A percentile compares a stretch with the other conserved stretches of the same genome.
These are phyloP conservation scores for Acarospora socialis DNA, from an alignment of 2,329 filamentous ascomycete genomes.

Conservation along the genomic window DNA sequence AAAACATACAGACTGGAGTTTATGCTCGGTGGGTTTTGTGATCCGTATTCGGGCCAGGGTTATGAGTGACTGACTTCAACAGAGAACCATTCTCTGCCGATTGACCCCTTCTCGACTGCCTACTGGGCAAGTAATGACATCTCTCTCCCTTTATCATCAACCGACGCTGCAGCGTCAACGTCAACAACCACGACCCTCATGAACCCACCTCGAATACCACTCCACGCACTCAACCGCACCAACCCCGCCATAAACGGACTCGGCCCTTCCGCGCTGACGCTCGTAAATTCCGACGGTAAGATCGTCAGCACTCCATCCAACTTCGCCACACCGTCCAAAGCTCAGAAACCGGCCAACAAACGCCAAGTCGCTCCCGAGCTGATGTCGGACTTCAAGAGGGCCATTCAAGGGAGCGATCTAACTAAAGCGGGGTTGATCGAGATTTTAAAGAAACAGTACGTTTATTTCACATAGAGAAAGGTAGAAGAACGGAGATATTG, in stretches of 20 bases:
- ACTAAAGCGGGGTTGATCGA: conserved; percentile 64
- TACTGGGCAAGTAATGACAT: conserved; percentile 52
- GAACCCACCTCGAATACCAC: conserved; percentile 23
- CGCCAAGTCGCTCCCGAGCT: conserved; percentile 43
- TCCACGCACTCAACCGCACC: conserved; percentile 17
- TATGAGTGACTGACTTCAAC: conserved; percentile 12
- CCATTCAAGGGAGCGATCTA: conserved; percentile 55
- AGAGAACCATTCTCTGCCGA: conserved; percentile 28
- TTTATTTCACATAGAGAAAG: not conserved
- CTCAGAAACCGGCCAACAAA: conserved; percentile 13
- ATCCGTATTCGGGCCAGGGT: too few relatives aligned
- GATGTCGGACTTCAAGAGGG: conserved; percentile 52
- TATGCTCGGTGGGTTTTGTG: conserved; percentile 50
- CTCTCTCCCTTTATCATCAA: conserved; percentile 15
- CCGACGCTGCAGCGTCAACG: conserved; percentile 11
- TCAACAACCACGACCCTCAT: conserved; percentile 14
- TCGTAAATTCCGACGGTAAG: conserved; percentile 2
- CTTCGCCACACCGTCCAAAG: not conserved
- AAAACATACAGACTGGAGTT: conserved; percentile 59
- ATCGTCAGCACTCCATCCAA: conserved; percentile 4
- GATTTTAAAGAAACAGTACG: conserved; percentile 52
- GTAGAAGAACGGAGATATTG: not conserved
- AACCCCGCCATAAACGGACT: conserved; percentile 1
- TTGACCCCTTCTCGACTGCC: conserved; percentile 69
- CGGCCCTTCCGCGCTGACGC: not conserved